A percentile compares a stretch with the other conserved stretches of the same genome.
Evolutionary conservation across 768 basidiomycete genomes (phyloP).

Genomic region (Lyophyllum atratum): DNA sequence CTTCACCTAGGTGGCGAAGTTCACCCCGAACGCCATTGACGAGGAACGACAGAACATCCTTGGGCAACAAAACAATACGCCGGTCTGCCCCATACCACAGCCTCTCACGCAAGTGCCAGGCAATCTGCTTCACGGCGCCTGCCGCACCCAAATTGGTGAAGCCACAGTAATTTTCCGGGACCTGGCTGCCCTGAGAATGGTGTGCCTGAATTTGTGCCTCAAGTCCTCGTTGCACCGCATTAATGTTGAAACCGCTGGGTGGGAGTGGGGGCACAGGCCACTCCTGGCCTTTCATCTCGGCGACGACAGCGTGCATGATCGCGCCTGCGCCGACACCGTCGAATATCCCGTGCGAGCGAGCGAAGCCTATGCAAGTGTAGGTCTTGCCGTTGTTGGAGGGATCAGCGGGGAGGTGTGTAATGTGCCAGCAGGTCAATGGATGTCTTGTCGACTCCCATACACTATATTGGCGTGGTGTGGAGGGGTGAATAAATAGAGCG

Average conservation of each 20-base stretch:
- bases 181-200: background rate
- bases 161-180: constrained; percentile 15
- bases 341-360: constrained; percentile 42
- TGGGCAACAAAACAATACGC: constrained; percentile 35
- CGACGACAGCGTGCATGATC: constrained; percentile 38
- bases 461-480: constrained; percentile 38
- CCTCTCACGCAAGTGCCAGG: constrained; percentile 36
- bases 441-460: constrained; percentile 33
- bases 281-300: constrained; percentile 37
- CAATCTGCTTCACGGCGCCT: constrained; percentile 31
- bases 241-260: constrained; percentile 30
- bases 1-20: constrained; percentile 18
- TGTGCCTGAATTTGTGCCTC: constrained; percentile 14
- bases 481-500: constrained; percentile 37
- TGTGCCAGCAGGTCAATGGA: constrained; percentile 46
- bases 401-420: constrained; percentile 40
- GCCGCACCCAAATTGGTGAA: constrained; percentile 30
- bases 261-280: constrained; percentile 39
- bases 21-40: constrained; percentile 31
- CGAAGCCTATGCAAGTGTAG: constrained; percentile 43
- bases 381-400: constrained; percentile 22
- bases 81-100: constrained; percentile 39
- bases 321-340: constrained; percentile 41
- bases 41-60: constrained; percentile 25
- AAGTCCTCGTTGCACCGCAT: constrained; percentile 34